Percentiles rank a stretch among this genome's conserved stretches.
These are phyloP conservation scores for Neoboletus subvelutipes DNA, from an alignment of 768 basidiomycete genomes.

Conservation along the genomic window DNA sequence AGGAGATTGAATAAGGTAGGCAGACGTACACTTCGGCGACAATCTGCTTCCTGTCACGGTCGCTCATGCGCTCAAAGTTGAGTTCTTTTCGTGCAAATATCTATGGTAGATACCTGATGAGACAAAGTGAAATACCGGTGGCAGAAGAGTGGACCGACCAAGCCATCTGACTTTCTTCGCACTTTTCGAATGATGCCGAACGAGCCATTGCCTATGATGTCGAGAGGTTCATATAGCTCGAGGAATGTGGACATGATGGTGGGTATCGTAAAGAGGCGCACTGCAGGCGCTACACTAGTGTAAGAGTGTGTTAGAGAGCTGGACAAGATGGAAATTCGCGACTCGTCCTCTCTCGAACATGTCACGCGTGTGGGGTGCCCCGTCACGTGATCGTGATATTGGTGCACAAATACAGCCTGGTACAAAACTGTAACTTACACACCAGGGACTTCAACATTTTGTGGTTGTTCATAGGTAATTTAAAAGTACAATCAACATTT, in stretches of 20 bases:
- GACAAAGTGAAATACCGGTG: constrained; percentile 1
- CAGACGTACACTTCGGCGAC: constrained; percentile 91
- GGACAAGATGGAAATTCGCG: constrained; percentile 24
- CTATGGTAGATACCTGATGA: constrained; percentile 36
- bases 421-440: no score
- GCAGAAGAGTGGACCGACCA: constrained; percentile 49
- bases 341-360: constrained; percentile 19
- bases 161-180: constrained; percentile 75
- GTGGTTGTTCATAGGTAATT: no score
- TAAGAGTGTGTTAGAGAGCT: not conserved
- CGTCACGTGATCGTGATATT: constrained; percentile 33
- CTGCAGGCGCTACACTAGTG: not conserved
- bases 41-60: constrained; percentile 94
- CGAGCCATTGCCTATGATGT: constrained; percentile 94
- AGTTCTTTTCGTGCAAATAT: constrained; percentile 91
- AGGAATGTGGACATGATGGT: constrained; percentile 44
- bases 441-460: no score
- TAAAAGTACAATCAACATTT: no score
- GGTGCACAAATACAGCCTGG: no score
- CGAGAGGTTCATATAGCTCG: constrained; percentile 82
- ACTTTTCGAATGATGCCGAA: constrained; percentile 99
- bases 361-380: constrained; percentile 20
- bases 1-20: not conserved
- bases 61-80: constrained; percentile 96
- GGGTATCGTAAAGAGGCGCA: not conserved